Evolutionary conservation across 2,329 filamentous ascomycete genomes (phyloP), one percentile per base, ranked within the genome.

Genomic region (Ceratocystis lukuohia): DNA sequence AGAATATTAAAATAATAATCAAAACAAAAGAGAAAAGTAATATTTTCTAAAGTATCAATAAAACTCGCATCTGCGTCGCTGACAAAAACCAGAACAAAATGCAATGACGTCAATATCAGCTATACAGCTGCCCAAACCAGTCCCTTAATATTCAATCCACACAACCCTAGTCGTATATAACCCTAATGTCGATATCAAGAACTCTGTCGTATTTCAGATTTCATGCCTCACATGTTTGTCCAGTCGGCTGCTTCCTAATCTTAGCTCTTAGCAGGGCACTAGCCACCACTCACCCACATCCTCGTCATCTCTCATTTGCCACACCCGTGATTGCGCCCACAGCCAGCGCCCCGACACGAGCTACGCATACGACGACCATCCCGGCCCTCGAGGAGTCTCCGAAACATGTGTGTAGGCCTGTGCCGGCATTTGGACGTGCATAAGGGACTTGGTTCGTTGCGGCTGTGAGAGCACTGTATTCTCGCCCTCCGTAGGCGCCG

Each of bases 301-400:
- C 28, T 22, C 33, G 41, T 62, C 41, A 12, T 41, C 41, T 45
- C 28, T 48, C 30, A 66, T 20, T 28, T 25, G 37, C 56, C 33
- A 50, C 64, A 57, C 53, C 25, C 53, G 53, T 57, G 53, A 15
- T 22, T 57, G 30, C 25, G 8, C 45, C 28, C 44, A 48, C 57
- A 61, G 57, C 45, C 50, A 65, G 22, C 57, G 6, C 17, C 46
- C 56, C 15, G 57, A 56, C 28, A 30, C 25, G 33, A 59, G 44
- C 62, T 67, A 53, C 53, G 50, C 41, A 53, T 45, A 64, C 25
- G 65, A 41, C 50, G 56, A 46, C 57, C 61, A 62, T 20, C 59
- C 65, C 7, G 33, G n/a, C 6, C 41, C 53, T 15, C 53, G 53
- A 15, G 12, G 30, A 33, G 30, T 17, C 53, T 57, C 53, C 12